Conservation (phyloP, 164 flowering plant species). For the Paratinospora sagittata region DNA sequence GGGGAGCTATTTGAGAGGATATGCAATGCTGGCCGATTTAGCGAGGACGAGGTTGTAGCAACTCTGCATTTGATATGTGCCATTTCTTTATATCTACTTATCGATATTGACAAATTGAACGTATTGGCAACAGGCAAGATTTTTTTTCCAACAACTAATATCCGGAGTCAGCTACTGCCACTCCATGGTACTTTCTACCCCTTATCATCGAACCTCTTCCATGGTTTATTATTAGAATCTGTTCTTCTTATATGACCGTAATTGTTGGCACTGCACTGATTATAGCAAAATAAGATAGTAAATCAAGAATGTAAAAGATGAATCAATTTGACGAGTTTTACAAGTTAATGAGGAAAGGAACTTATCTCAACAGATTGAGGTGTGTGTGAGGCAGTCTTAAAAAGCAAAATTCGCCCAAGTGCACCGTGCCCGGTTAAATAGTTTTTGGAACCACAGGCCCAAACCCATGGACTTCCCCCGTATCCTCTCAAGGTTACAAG, state of each 20-base stretch:
- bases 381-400: too few species aligned
- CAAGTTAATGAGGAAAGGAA: too few species aligned
- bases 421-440: too few species aligned
- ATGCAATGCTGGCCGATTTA: constrained; percentile 64
- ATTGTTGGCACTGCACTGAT: too few species aligned
- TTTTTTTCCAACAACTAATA: constrained; percentile 67
- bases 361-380: too few species aligned
- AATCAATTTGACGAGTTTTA: too few species aligned
- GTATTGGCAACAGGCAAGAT: constrained; percentile 49
- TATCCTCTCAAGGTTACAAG: background rate
- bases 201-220: background rate
- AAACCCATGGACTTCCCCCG: too few species aligned
- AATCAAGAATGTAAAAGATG: too few species aligned
- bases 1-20: constrained; percentile 75
- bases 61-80: background rate
- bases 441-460: too few species aligned
- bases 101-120: background rate
- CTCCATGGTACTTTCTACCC: constrained; percentile 35
- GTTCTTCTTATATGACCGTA: too few species aligned
- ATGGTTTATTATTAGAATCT: background rate
- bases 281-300: too few species aligned
- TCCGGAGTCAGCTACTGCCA: constrained; percentile 75
- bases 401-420: too few species aligned
- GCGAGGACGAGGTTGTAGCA: constrained; percentile 62
- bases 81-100: background rate